Evolutionary conservation across 179 eudicot genomes (phyloP), one percentile per base, ranked within the genome.

Genomic region (Silene vulgaris): DNA sequence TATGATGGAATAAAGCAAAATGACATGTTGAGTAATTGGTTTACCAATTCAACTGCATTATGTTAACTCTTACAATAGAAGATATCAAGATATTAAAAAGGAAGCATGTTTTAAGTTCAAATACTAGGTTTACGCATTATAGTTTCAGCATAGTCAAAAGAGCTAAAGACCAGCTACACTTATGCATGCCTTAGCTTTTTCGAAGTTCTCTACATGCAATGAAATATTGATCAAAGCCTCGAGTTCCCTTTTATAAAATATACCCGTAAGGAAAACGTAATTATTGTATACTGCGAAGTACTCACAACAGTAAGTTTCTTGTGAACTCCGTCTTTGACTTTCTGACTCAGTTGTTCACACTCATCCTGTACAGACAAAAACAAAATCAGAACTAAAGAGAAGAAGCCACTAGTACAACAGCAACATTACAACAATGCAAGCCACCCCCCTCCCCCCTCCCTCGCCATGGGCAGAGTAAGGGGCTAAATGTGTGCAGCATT

Each of bases 221-320:
- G 63, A 62, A 8, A 79, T 30, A 17, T 6, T 20, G 13, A 26
- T 72, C 29, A 56, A 65, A 6, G 13, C 50, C 23, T 65, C 56
- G 61, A 32, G 32, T 7, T 50, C 71, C 52, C 29, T 26, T 37
- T 56, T 30, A 54, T 54, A 75, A 52, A 72, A 52, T 11, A 21
- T 19, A 69, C 35, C 8, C n/a, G 21, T 52, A 63, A 43, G 16
- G 16, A 60, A 48, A 82, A 26, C 1, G 5, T 28, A 8, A 37
- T 11, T 16, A 74, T 26, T 28, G 59, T 54, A 74, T 56, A 52
- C 20, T 56, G 20, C 60, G 1, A 56, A 8, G 67, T 32, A 75
- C 84, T 71, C 74, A 82, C 84, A 48, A 78, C 72, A 61, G 84
- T 78, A 65, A 73, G 79, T 68, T 32, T 78, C 43, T 78, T 75